Percentiles rank a stretch among this genome's conserved stretches.
These are phyloP conservation scores for Termitomyces sp. DNA, from an alignment of 768 basidiomycete species.

Conservation along the genomic window DNA sequence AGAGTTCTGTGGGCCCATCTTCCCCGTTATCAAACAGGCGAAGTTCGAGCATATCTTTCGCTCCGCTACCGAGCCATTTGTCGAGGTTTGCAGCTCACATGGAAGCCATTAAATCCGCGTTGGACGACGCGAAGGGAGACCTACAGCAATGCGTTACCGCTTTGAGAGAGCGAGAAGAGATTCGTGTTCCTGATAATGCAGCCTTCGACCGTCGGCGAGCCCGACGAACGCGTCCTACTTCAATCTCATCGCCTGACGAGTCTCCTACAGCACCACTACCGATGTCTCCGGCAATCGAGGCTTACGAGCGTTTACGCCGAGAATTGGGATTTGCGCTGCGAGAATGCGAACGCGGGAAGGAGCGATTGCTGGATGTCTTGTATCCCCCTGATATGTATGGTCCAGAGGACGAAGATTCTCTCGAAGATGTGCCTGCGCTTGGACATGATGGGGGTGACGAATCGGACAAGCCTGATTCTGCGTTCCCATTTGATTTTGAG, in stretches of 20 bases:
- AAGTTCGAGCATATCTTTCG: slow-evolving; percentile 44
- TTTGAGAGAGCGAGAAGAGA: slow-evolving; percentile 48
- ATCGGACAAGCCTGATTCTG: slow-evolving; percentile 46
- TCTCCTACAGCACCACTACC: slow-evolving; percentile 28
- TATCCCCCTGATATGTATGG: slow-evolving; percentile 37
- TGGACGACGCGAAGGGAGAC: slow-evolving; percentile 70
- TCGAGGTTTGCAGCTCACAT: slow-evolving; percentile 72
- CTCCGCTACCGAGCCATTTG: slow-evolving; percentile 69
- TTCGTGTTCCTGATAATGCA: slow-evolving; percentile 15
- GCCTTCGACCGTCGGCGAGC: slow-evolving; percentile 6
- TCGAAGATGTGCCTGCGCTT: slow-evolving; percentile 49
- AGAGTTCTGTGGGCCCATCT: neutral
- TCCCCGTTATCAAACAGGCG: slow-evolving; percentile 4
- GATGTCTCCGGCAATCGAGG: slow-evolving; percentile 52
- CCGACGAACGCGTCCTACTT: slow-evolving; percentile 14
- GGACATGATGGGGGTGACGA: slow-evolving; percentile 53
- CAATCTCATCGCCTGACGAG: slow-evolving; percentile 16
- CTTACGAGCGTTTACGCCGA: slow-evolving; percentile 72
- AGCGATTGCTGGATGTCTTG: slow-evolving; percentile 55
- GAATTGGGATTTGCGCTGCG: slow-evolving; percentile 76
- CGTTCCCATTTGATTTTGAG: slow-evolving; percentile 33
- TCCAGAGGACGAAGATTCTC: slow-evolving; percentile 37
- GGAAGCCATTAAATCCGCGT: slow-evolving; percentile 60
- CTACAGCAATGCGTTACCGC: slow-evolving; percentile 59
- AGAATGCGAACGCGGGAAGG: slow-evolving; percentile 80